These are phyloP conservation scores for Podospora pseudopauciseta DNA, from an alignment of 495 filamentous ascomycete species.

Conservation along the genomic window DNA sequence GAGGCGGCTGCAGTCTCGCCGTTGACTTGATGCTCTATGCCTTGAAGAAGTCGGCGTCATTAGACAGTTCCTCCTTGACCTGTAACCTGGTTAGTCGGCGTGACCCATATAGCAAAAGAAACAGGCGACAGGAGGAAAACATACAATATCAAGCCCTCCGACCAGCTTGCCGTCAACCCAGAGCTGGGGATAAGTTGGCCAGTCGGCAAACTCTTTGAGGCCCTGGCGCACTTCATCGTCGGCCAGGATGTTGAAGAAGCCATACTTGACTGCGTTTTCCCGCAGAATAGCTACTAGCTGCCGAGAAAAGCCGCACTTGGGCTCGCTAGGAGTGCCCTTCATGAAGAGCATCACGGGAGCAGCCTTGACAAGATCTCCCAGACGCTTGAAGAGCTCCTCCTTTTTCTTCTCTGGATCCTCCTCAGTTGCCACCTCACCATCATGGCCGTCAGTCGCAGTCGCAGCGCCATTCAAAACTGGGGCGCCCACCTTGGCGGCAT, in stretches of 20 bases:
- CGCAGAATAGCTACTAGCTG: slow-evolving; percentile 81
- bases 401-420: slow-evolving; percentile 57
- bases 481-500: slow-evolving; percentile 48
- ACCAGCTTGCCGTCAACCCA: slow-evolving; percentile 80
- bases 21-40: slow-evolving; percentile 55
- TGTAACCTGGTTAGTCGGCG: not conserved
- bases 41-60: slow-evolving; percentile 65
- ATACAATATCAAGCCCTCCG: slow-evolving; percentile 93
- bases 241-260: slow-evolving; percentile 97
- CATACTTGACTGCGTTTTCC: slow-evolving; percentile 87
- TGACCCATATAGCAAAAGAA: not conserved
- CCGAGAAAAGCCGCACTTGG: slow-evolving; percentile 92
- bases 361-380: slow-evolving; percentile 80
- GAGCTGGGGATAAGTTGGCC: slow-evolving; percentile 94
- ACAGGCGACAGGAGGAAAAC: slow-evolving; percentile 33
- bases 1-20: slow-evolving; percentile 31
- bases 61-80: slow-evolving; percentile 41
- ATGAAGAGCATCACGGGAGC: slow-evolving; percentile 98
- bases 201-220: slow-evolving; percentile 89
- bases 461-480: slow-evolving; percentile 33
- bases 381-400: slow-evolving; percentile 73
- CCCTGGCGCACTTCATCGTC: slow-evolving; percentile 97
- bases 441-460: slow-evolving; percentile 16
- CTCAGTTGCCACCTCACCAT: slow-evolving; percentile 25
- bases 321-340: slow-evolving; percentile 84